A percentile compares a stretch with the other conserved stretches of the same genome.
phyloP scores from a whole-genome alignment of 345 rosid species.

The Hibiscus mutabilis region DNA sequence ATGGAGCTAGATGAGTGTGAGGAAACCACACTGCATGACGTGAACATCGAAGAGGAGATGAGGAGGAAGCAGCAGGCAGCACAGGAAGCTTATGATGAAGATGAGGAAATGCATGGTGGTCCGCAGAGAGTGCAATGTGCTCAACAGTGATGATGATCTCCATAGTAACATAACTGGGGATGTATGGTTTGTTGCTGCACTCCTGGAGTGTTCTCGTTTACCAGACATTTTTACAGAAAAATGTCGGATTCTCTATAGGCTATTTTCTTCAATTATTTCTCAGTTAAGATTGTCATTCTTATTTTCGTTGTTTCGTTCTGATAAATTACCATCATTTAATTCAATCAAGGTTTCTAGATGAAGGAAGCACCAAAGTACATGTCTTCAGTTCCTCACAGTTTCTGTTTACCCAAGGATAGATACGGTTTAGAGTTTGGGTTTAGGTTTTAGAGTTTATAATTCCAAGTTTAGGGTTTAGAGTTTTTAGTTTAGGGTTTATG shows the following conservation, averaged over 20 bases:
- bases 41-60: constrained; percentile 84
- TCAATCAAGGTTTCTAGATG: no score
- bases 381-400: no score
- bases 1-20: constrained; percentile 87
- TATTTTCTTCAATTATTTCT: background rate
- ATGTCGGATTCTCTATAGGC: background rate
- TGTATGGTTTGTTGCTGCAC: background rate
- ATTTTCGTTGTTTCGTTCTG: no score
- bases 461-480: no score
- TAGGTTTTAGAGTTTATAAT: no score
- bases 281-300: background rate
- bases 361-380: no score
- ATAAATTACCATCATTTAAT: no score
- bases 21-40: constrained; percentile 79
- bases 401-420: no score
- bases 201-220: background rate
- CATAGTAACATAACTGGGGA: constrained; percentile 10
- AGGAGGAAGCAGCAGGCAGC: constrained; percentile 49
- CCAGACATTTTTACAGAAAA: background rate
- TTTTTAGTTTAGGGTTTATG: no score
- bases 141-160: constrained; percentile 42
- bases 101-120: constrained; percentile 39
- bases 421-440: no score
- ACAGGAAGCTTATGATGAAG: constrained; percentile 57
- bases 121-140: constrained; percentile 67